phyloP scores from a whole-genome alignment of 2,329 filamentous ascomycete species.

The Akanthomyces dipterigenus region DNA sequence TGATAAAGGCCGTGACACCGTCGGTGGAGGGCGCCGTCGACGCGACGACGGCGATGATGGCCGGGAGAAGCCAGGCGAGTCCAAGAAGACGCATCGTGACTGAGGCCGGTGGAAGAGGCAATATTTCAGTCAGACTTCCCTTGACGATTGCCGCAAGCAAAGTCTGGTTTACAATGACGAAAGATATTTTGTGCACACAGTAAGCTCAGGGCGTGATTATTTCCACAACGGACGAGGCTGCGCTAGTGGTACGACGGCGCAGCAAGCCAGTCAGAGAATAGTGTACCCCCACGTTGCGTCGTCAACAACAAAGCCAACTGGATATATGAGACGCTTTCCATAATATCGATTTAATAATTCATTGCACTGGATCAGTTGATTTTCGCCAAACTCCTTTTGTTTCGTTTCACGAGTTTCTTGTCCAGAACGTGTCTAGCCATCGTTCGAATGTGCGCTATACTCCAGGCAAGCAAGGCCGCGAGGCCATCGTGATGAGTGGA shows the following conservation, averaged over 20 bases:
- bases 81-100: neutral
- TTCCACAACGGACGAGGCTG: neutral
- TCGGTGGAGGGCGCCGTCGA: neutral
- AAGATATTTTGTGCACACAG: neutral
- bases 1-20: constrained; percentile 15
- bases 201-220: neutral
- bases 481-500: no score
- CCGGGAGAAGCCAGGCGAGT: neutral
- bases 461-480: no score
- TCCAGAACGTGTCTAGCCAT: no score
- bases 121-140: neutral
- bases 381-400: no score
- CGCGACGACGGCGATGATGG: neutral
- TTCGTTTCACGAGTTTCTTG: no score
- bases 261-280: neutral
- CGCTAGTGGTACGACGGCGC: neutral
- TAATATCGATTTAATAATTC: no score
- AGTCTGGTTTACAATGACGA: neutral
- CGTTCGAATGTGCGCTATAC: no score
- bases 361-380: no score
- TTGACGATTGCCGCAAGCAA: neutral
- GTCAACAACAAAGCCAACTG: no score
- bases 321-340: no score
- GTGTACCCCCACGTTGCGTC: neutral
- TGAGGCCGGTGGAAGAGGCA: neutral